These are phyloP conservation scores for Acacia confusa DNA, from an alignment of 306 rosid genomes.

Conservation along the genomic window DNA sequence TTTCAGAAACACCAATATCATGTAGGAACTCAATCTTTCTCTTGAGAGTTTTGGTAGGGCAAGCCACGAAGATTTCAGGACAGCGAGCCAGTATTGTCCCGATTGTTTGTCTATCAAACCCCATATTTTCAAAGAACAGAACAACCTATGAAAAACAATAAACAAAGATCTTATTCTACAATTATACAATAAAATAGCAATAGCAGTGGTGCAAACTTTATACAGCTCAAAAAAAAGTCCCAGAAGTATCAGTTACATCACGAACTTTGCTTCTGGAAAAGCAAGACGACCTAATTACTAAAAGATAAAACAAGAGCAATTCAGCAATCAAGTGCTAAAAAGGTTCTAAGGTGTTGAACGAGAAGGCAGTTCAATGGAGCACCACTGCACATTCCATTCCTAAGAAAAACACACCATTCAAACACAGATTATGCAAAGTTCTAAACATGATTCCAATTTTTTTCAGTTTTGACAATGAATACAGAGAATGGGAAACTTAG, in stretches of 20 bases:
- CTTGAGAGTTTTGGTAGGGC: conserved; percentile 60
- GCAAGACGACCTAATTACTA: neutral
- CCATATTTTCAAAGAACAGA: conserved; percentile 64
- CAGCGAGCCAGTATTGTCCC: conserved; percentile 71
- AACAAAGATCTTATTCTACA: conserved; percentile 10
- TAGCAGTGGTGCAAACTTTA: conserved; percentile 13
- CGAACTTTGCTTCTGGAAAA: neutral
- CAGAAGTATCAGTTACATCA: neutral
- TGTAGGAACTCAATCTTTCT: conserved; percentile 73
- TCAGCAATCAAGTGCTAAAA: neutral
- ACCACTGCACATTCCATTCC: neutral
- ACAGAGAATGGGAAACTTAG: neutral
- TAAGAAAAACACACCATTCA: neutral
- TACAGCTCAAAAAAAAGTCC: conserved; percentile 4
- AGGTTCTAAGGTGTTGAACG: neutral
- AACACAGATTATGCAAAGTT: neutral
- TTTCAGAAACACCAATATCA: conserved; percentile 53
- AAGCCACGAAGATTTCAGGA: conserved; percentile 80
- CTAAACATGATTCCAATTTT: neutral
- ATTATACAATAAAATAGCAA: conserved; percentile 21
- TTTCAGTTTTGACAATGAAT: neutral
- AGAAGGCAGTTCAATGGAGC: neutral
- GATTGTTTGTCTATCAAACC: conserved; percentile 60
- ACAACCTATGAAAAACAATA: conserved; percentile 55
- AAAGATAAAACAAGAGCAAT: neutral